Evolutionary conservation across 805 yeast genomes (phyloP).

Genomic region (Monosporozyma yasuniensis): DNA sequence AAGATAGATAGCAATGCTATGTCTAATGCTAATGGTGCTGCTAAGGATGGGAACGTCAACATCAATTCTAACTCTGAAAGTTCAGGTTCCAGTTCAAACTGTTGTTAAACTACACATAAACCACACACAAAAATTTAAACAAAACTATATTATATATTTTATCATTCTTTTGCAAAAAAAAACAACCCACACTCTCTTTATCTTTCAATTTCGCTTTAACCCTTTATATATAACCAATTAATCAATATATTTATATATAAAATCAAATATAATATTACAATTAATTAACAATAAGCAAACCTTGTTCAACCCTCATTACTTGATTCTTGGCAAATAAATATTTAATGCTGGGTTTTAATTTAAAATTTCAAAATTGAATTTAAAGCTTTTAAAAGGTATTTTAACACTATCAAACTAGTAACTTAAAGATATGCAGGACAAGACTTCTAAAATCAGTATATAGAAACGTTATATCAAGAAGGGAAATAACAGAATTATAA

Average conservation of each 20-base stretch:
- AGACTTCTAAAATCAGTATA: not conserved
- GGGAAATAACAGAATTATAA: not conserved
- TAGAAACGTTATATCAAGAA: not conserved
- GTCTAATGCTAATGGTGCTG: constrained; percentile 41
- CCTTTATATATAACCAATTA: not conserved
- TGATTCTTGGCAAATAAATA: not conserved
- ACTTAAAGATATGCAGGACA: not conserved
- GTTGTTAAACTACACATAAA: constrained; percentile 35
- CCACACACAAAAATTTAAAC: not conserved
- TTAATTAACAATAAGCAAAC: too few species aligned
- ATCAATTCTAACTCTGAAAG: constrained; percentile 38
- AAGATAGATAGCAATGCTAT: constrained; percentile 41
- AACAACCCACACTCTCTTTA: too few species aligned
- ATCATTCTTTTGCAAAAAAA: not conserved
- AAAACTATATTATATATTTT: not conserved
- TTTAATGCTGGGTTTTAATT: not conserved
- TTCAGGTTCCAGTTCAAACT: constrained; percentile 43
- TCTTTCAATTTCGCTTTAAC: not conserved
- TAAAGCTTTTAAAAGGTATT: not conserved
- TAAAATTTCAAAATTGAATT: not conserved
- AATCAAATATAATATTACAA: not conserved
- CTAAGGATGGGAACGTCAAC: constrained; percentile 39
- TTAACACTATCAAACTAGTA: not conserved
- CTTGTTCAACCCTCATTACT: not conserved
- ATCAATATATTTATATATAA: not conserved